Evolutionary conservation across 129 eudicot species (phyloP).

Genomic region (Arctium lappa): DNA sequence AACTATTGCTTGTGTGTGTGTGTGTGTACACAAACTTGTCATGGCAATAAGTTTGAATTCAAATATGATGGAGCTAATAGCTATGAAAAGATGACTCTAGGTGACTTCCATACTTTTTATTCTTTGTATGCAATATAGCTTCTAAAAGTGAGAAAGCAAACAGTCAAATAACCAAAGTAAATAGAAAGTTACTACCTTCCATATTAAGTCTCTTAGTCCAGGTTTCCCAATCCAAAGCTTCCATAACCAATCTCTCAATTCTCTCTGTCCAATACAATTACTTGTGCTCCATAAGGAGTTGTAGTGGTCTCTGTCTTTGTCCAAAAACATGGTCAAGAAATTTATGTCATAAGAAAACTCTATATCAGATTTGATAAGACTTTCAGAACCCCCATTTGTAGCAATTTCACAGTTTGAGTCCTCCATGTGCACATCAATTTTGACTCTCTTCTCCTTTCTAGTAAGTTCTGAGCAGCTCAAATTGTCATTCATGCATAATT

Average conservation of each 20-base stretch:
- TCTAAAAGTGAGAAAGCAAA: neutral
- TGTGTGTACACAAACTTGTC: too few relatives aligned
- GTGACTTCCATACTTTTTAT: neutral
- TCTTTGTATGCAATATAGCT: neutral
- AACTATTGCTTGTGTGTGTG: too few relatives aligned
- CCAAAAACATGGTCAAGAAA: conserved; percentile 72
- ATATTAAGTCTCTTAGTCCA: conserved; percentile 65
- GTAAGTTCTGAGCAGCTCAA: conserved; percentile 32
- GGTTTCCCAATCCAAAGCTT: conserved; percentile 84
- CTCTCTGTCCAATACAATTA: conserved; percentile 84
- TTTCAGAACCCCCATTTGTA: conserved; percentile 23
- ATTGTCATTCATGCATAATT: conserved; percentile 17
- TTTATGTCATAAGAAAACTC: conserved; percentile 68
- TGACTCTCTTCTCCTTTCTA: conserved; percentile 64
- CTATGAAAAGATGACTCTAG: too few relatives aligned
- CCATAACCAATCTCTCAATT: conserved; percentile 91
- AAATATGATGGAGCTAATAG: too few relatives aligned
- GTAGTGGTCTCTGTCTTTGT: conserved; percentile 79
- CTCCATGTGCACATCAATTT: conserved; percentile 38
- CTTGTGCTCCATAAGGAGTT: conserved; percentile 77
- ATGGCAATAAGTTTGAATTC: too few relatives aligned
- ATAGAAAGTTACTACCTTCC: conserved; percentile 67
- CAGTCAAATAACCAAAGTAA: conserved; percentile 1
- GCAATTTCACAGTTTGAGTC: conserved; percentile 23
- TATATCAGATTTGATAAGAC: conserved; percentile 22